Base-by-base conservation (phyloP, 805 yeast species). In the Saturnispora ahearnii region DNA sequence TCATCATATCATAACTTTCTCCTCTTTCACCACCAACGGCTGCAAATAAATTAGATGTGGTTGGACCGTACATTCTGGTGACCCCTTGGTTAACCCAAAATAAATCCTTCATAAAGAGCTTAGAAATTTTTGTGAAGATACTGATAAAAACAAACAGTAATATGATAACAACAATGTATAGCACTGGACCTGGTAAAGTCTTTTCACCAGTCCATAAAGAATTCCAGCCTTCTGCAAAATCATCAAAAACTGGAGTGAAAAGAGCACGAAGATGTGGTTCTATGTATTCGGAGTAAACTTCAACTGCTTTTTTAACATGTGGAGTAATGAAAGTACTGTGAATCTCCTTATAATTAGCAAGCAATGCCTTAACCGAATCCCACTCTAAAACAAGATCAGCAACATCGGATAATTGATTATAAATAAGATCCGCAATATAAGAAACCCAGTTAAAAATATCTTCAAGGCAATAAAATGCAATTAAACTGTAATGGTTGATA, bases 71-170 rank as follows among this genome's bases (percentile, higher is more conserved):
- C 64, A 61, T 62, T 28, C 46, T 46, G 9, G 51, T 49, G n/a
- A 64, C 57, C 29, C 61, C 54, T 38, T 57, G 52, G 40, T 55
- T 57, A 47, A 63, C 40, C 37, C 54, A 50, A 45, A 59, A 57
- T 3, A 60, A 56, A 46, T 63, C 67, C 32, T 52, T 55, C 13
- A 57, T 53, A 30, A 62, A 54, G 1, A 52, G 22, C 43, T 43
- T 58, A 11, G 62, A 51, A 8, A 56, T 5, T 5, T 32, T 46
- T 10, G 53, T 52, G 13, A 50, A n/a, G 5, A 46, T 9, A 8
- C 48, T 22, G 15, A 46, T 52, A 24, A 60, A 53, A 5, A 48
- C n/a, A 29, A 34, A 48, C 26, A 48, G 26, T n/a, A 42, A 9
- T 24, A 42, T 12, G 30, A 48, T 30, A 3, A 48, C 46, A 28